These are phyloP conservation scores for Collybia sp. DNA, from an alignment of 768 basidiomycete genomes.

Conservation along the genomic window DNA sequence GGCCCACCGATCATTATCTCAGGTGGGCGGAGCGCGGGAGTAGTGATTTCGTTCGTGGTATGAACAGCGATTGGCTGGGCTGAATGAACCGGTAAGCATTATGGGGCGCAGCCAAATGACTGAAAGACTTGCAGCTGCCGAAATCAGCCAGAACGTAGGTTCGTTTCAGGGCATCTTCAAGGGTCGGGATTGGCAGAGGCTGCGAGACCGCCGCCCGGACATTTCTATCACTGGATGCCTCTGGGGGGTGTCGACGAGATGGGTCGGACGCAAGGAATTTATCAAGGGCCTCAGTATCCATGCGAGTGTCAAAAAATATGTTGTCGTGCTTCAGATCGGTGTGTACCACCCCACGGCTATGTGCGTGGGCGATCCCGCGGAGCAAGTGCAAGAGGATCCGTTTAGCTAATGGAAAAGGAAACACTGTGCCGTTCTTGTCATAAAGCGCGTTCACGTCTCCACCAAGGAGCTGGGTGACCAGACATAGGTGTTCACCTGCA, in stretches of 20 bases:
- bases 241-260: conserved; percentile 13
- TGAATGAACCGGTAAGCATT: background rate
- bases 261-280: conserved; percentile 15
- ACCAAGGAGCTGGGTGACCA: conserved; percentile 18
- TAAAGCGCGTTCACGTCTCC: conserved; percentile 18
- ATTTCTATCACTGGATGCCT: conserved; percentile 12
- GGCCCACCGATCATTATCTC: conserved; percentile 19
- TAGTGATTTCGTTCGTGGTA: conserved; percentile 14
- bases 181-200: conserved; percentile 11
- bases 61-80: conserved; percentile 10
- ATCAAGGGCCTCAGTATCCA: background rate
- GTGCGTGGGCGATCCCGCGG: conserved; percentile 15
- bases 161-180: conserved; percentile 12
- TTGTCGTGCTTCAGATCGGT: conserved; percentile 26
- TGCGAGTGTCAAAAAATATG: conserved; percentile 15
- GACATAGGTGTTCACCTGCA: conserved; percentile 20
- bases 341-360: conserved; percentile 17
- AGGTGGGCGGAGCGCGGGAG: conserved; percentile 19
- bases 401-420: conserved; percentile 22
- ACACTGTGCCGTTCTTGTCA: background rate
- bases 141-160: conserved; percentile 22
- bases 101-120: no score
- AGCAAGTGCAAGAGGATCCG: conserved; percentile 18
- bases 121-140: conserved; percentile 13
- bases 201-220: conserved; percentile 19